Percentiles rank a stretch among this genome's conserved stretches.
Evolutionary conservation across 148 eudicot species (phyloP).

Genomic region (Mesembryanthemum crystallinum): DNA sequence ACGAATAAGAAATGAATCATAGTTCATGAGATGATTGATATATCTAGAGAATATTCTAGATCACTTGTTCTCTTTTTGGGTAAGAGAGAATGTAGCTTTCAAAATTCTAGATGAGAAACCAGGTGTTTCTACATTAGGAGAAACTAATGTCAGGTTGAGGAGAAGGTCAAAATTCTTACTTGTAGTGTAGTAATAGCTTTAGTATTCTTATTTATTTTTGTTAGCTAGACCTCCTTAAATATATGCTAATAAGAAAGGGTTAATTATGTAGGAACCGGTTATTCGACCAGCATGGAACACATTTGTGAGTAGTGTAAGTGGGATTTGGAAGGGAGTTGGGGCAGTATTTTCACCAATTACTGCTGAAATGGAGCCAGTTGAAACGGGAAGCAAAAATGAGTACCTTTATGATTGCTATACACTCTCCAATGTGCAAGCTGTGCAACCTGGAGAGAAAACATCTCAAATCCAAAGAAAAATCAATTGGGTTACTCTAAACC

Average conservation of each 20-base stretch:
- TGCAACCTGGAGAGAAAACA: conserved; percentile 39
- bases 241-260: conserved; percentile 8
- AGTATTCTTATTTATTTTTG: background rate
- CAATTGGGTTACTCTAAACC: conserved; percentile 89
- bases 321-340: conserved; percentile 99
- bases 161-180: background rate
- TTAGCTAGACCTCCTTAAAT: background rate
- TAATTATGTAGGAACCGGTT: conserved; percentile 76
- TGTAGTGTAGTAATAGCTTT: background rate
- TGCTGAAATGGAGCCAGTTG: conserved; percentile 98
- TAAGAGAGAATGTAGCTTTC: too few relatives aligned
- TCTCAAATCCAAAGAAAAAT: conserved; percentile 58
- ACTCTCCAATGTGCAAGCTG: conserved; percentile 56
- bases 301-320: conserved; percentile 92
- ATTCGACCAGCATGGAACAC: conserved; percentile 90
- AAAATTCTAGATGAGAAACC: too few relatives aligned
- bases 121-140: background rate
- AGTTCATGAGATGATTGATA: too few relatives aligned
- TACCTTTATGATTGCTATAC: conserved; percentile 88
- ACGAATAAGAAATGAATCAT: too few relatives aligned
- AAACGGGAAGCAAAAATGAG: conserved; percentile 62
- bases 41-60: too few relatives aligned
- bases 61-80: too few relatives aligned
- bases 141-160: background rate
- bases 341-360: conserved; percentile 94